A percentile compares a stretch with the other conserved stretches of the same genome.
Conservation (phyloP, 306 rosid species). For the Cucurbita moschata region DNA sequence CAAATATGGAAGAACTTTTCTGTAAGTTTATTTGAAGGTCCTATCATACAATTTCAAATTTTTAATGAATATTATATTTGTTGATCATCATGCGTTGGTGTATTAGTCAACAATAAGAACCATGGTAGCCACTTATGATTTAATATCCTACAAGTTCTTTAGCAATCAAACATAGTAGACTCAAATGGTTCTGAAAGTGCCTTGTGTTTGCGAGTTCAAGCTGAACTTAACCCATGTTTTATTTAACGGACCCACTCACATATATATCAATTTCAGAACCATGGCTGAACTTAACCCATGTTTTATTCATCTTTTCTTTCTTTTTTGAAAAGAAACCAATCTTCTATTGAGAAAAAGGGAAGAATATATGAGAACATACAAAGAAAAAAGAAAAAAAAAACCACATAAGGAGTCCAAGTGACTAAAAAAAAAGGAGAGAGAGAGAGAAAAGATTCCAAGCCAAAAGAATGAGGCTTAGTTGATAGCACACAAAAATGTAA, state of each 20-base stretch:
- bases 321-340: neutral
- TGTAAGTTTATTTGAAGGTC: conserved; percentile 39
- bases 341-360: neutral
- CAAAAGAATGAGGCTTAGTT: neutral
- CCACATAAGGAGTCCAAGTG: neutral
- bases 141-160: neutral
- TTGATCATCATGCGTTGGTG: neutral
- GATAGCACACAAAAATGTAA: neutral
- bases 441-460: neutral
- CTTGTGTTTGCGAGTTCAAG: neutral
- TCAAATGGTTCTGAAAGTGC: neutral
- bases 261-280: neutral
- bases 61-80: neutral
- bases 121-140: neutral
- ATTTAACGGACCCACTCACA: neutral
- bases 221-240: neutral
- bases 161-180: neutral
- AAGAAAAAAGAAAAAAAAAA: no score
- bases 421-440: neutral
- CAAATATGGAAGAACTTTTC: conserved; percentile 91
- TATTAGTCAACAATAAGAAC: no score
- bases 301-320: neutral
- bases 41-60: neutral
- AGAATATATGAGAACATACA: neutral
- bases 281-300: neutral